These are phyloP conservation scores for Chytriomyces sp. DNA, from an alignment of 192 early-diverging fungal genomes.

Conservation along the genomic window DNA sequence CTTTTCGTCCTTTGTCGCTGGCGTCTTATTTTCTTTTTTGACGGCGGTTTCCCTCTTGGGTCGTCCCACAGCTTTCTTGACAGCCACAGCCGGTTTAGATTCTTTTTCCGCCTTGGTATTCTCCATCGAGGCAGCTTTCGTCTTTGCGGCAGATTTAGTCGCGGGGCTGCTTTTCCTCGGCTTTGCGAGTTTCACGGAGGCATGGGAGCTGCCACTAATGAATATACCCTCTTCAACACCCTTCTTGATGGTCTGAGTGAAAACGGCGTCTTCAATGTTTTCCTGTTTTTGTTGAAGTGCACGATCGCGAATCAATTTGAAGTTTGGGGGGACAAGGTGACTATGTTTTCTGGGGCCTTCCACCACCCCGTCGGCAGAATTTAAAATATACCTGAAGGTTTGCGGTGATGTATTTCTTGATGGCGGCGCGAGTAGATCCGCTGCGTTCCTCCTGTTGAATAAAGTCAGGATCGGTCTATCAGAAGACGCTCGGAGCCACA, in stretches of 20 bases:
- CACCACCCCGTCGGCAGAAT: no score
- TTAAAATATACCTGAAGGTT: slow-evolving; percentile 77
- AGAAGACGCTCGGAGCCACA: no score
- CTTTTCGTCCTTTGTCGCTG: not conserved
- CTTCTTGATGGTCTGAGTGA: slow-evolving; percentile 69
- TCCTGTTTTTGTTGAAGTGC: no score
- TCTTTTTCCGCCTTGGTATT: no score
- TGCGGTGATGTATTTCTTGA: slow-evolving; percentile 78
- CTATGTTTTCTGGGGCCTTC: not conserved
- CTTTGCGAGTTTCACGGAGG: slow-evolving; percentile 67
- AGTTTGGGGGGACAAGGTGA: no score
- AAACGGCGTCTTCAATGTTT: slow-evolving; percentile 57
- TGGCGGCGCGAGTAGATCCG: slow-evolving; percentile 71
- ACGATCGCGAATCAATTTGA: slow-evolving; percentile 28
- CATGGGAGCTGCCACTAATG: slow-evolving; percentile 60
- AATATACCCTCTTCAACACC: slow-evolving; percentile 67
- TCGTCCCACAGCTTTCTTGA: slow-evolving; percentile 55
- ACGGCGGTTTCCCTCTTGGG: no score
- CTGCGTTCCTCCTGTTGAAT: slow-evolving; percentile 44
- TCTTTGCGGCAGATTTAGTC: slow-evolving; percentile 11
- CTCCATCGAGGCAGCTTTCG: slow-evolving; percentile 19
- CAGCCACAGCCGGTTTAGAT: slow-evolving; percentile 43
- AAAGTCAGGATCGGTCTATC: no score
- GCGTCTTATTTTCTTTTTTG: not conserved
- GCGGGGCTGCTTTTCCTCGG: slow-evolving; percentile 27